Conservation (phyloP, 139 green algal genomes). For the Pseudopediastrum boryanum region DNA sequence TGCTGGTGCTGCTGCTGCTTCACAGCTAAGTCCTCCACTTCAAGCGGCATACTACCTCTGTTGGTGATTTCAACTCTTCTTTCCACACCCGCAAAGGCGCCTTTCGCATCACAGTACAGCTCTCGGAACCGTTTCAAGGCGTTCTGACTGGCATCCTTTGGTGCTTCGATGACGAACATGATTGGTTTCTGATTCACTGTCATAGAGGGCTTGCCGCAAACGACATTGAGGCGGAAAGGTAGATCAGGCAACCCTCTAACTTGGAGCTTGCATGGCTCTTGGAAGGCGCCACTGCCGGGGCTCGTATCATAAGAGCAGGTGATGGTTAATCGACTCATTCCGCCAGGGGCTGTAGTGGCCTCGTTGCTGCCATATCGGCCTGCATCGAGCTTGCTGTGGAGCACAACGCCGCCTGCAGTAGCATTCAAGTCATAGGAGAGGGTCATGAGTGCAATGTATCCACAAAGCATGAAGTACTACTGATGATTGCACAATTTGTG, state of each 20-base stretch:
- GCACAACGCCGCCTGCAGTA: constrained; percentile 8
- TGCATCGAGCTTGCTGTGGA: constrained; percentile 4
- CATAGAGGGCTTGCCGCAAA: constrained; percentile 6
- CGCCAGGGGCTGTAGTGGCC: not conserved
- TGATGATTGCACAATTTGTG: no score
- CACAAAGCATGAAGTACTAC: no score
- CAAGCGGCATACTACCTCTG: not conserved
- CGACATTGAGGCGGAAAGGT: constrained; percentile 1
- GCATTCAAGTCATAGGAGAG: no score
- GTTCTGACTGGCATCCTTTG: not conserved
- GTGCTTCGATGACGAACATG: constrained; percentile 10
- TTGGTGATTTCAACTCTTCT: not conserved
- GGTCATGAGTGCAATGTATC: no score
- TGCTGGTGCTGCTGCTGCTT: constrained; percentile 8
- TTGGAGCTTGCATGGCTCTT: constrained; percentile 5
- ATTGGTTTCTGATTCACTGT: not conserved
- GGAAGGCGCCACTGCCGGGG: not conserved
- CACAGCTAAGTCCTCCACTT: not conserved
- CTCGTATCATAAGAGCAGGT: not conserved
- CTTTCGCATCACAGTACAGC: not conserved
- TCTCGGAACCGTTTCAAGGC: not conserved
- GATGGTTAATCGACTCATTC: not conserved
- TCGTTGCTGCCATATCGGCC: constrained; percentile 6
- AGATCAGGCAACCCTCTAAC: constrained; percentile 8
- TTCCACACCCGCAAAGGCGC: not conserved